Evolutionary conservation across 345 rosid genomes (phyloP).

Genomic region (Cochlearia excelsa): DNA sequence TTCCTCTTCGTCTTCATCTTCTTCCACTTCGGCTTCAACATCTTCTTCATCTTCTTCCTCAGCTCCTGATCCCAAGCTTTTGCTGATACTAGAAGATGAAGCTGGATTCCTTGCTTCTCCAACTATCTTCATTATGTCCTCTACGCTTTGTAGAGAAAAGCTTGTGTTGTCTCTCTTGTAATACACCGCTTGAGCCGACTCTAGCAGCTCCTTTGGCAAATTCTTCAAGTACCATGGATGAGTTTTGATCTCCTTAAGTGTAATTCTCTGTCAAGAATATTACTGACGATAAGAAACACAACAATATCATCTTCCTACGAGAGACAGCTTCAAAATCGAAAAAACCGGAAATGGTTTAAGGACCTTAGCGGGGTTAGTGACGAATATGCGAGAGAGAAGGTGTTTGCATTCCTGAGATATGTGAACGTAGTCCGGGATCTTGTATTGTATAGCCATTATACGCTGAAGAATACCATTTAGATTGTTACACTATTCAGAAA

Average conservation of each 20-base stretch:
- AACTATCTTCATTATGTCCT: slow-evolving; percentile 91
- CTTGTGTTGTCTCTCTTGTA: slow-evolving; percentile 68
- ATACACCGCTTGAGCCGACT: slow-evolving; percentile 65
- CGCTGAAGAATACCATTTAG: slow-evolving; percentile 40
- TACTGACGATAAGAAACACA: slow-evolving; percentile 11
- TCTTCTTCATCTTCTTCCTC: slow-evolving; percentile 58
- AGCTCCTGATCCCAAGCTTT: too few species aligned
- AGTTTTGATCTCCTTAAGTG: slow-evolving; percentile 68
- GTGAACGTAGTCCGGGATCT: slow-evolving; percentile 83
- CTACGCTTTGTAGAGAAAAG: slow-evolving; percentile 68
- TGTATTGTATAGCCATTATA: slow-evolving; percentile 82
- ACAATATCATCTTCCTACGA: neutral
- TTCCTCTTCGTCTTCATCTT: slow-evolving; percentile 53
- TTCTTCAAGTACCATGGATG: slow-evolving; percentile 95
- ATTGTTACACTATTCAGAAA: neutral
- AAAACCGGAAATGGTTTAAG: slow-evolving; percentile 5
- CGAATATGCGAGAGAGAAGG: slow-evolving; percentile 77
- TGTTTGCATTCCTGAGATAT: slow-evolving; percentile 77
- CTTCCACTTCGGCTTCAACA: slow-evolving; percentile 65
- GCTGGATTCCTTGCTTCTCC: slow-evolving; percentile 77
- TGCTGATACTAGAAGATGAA: slow-evolving; percentile 48
- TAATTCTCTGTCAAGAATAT: slow-evolving; percentile 56
- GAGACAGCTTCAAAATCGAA: too few species aligned
- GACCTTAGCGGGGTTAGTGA: slow-evolving; percentile 69
- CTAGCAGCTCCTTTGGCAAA: slow-evolving; percentile 78